Evolutionary conservation across 1,284 basidiomycete genomes (phyloP), one percentile per base, ranked within the genome.

Genomic region (Entoloma clypeatum): DNA sequence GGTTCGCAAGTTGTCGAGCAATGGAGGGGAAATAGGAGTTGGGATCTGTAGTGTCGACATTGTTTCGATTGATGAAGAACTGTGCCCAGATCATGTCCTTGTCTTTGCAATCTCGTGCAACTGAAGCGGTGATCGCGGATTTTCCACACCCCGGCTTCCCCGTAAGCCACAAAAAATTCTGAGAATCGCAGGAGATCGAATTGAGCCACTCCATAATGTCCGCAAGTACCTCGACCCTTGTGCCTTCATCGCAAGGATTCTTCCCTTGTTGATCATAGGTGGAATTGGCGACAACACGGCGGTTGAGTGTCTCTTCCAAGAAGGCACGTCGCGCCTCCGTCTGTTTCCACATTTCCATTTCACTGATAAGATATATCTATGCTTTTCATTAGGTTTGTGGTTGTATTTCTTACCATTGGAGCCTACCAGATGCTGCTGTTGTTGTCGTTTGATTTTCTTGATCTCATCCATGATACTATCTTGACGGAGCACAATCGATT

Each of bases 81-180:
- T n/a, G n/a, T n/a, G n/a, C n/a, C 44, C 39, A 42, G 16, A 46
- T 35, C 10, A 33, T 43, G 5, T 26, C 29, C 6, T 18, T 13
- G 17, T 39, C 33, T 21, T 42, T 38, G 30, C 40, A 46, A 24
- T 24, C 30, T 26, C 29, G 26, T 10, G 40, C 36, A 33, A 46
- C 22, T 11, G 44, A 37, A 6, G 44, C 44, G n/a, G 44, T 35
- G 34, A 43, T 42, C 4, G 44, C 40, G 28, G 44, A 46, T 38
- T 46, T 46, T 3, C 44, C 44, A 22, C 24, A 4, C 42, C n/a
- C n/a, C n/a, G n/a, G n/a, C n/a, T n/a, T n/a, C n/a, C n/a, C n/a
- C n/a, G n/a, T n/a, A n/a, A n/a, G 22, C 44, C 44, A 46, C 7
- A 42, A 29, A 18, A 46, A 42, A n/a, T 27, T 25, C 16, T 33